Conservation (phyloP, 2,329 filamentous ascomycete genomes). For the Podosphaera xanthii region DNA sequence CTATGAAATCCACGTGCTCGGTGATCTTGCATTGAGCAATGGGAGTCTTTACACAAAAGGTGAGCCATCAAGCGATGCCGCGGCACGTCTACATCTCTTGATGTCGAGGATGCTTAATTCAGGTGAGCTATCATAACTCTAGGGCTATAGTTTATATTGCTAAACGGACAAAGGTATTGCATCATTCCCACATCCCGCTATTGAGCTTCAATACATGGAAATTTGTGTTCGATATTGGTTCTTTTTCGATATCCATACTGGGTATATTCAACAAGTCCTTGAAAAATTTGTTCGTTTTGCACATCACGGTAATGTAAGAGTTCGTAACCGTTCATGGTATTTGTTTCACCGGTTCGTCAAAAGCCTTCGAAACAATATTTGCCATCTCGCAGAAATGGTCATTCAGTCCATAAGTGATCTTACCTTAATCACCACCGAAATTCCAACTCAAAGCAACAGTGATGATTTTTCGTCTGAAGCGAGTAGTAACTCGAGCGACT, state of each 20-base stretch:
- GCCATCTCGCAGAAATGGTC: slow-evolving; percentile 73
- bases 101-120: slow-evolving; percentile 92
- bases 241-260: slow-evolving; percentile 70
- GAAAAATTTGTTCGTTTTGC: slow-evolving; percentile 81
- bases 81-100: slow-evolving; percentile 69
- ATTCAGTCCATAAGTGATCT: slow-evolving; percentile 79
- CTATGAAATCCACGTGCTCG: slow-evolving; percentile 88
- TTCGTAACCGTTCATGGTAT: slow-evolving; percentile 88
- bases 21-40: slow-evolving; percentile 75
- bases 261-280: slow-evolving; percentile 64
- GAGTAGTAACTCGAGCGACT: slow-evolving; percentile 71
- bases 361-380: slow-evolving; percentile 61
- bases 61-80: slow-evolving; percentile 54
- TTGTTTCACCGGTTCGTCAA: slow-evolving; percentile 85
- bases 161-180: slow-evolving; percentile 42
- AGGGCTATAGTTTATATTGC: neutral
- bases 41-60: slow-evolving; percentile 73
- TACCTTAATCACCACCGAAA: slow-evolving; percentile 72
- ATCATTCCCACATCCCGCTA: slow-evolving; percentile 69
- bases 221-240: slow-evolving; percentile 84
- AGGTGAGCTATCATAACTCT: slow-evolving; percentile 26
- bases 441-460: slow-evolving; percentile 53
- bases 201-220: slow-evolving; percentile 94
- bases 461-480: slow-evolving; percentile 93
- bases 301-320: slow-evolving; percentile 68